These are phyloP conservation scores for Plenodomus lindquistii DNA, from an alignment of 2,329 filamentous ascomycete genomes.

Conservation along the genomic window DNA sequence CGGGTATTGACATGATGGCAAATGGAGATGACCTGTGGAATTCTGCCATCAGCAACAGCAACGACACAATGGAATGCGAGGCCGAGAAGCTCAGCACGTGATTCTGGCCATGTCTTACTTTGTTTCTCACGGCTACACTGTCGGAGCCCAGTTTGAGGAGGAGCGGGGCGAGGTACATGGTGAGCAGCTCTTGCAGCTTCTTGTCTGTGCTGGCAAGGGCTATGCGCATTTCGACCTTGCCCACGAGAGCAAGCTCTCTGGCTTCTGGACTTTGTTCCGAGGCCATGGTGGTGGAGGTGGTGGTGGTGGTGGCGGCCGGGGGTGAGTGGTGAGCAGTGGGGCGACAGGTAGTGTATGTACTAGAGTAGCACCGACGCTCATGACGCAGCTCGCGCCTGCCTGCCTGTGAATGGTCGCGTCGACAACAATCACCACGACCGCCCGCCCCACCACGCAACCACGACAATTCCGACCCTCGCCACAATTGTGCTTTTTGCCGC, in stretches of 20 bases:
- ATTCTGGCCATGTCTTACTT: conserved; percentile 52
- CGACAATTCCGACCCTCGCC: too few species aligned
- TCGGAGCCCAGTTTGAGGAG: conserved; percentile 86
- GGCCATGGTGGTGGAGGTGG: conserved; percentile 30
- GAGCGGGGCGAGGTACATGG: conserved; percentile 77
- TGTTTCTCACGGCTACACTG: conserved; percentile 76
- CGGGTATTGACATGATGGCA: conserved; percentile 73
- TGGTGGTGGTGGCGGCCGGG: conserved; percentile 2
- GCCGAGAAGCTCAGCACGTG: background rate
- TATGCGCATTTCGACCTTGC: conserved; percentile 84
- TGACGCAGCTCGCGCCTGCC: background rate
- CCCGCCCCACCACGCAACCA: too few species aligned
- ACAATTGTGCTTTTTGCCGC: too few species aligned
- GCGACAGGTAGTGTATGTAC: conserved; percentile 5
- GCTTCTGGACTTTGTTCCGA: conserved; percentile 54
- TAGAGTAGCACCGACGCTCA: background rate
- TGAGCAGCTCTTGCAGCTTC: conserved; percentile 77
- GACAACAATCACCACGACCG: background rate
- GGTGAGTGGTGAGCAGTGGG: conserved; percentile 1
- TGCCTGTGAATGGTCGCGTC: background rate
- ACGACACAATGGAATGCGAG: background rate
- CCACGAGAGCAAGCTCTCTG: conserved; percentile 79
- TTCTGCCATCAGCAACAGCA: conserved; percentile 38
- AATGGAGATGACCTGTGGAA: conserved; percentile 62
- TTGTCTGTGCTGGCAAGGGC: conserved; percentile 80